Evolutionary conservation across 352 stramenopile species (phyloP), one percentile per base, ranked within the genome.

Genomic region (Globisporangium recalcitrans): DNA sequence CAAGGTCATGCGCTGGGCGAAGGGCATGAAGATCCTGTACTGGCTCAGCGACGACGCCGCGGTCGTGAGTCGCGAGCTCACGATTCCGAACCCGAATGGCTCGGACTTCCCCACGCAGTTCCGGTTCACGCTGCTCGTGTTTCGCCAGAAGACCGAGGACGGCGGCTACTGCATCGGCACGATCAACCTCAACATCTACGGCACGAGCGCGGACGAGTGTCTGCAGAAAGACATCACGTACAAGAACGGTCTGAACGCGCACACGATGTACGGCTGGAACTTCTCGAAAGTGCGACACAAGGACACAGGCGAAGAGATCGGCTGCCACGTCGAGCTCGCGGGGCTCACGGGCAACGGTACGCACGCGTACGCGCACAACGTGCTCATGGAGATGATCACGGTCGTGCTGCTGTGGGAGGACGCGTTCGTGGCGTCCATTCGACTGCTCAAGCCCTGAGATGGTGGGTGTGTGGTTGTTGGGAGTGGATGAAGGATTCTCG

Each of bases 1-100:
- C 1, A 46, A 48, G 16, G 26, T 83, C 19, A 75, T 79, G 70
- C 72, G 72, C 16, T 69, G 68, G 55, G 51, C 64, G 1, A 69
- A 77, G 34, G 61, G 69, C 54, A 83, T 83, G 75, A 80, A 78
- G 42, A 63, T 83, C 7, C 58, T 83, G 1, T 67, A 75, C 47
- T 71, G 66, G 29, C 62, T 83, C 42, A 64, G 59, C 32, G 24
- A 26, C 2, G 54, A 73, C 49, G 67, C 67, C 4, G 63, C 67
- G 21, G 32, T 73, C 31, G 59, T 73, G 27, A 62, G 40, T 4
- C 58, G 67, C 9, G 59, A 70, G 58, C 56, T 73, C 24, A 63
- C 64, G n/a, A 73, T 73, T 54, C 67, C 67, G 10, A 70, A 58
- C 16, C 40, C 52, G 31, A n/a, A 26, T 21, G 63, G 53, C 26